Conservation (phyloP, 305 asterid genomes). For the Solanum hybrid region DNA sequence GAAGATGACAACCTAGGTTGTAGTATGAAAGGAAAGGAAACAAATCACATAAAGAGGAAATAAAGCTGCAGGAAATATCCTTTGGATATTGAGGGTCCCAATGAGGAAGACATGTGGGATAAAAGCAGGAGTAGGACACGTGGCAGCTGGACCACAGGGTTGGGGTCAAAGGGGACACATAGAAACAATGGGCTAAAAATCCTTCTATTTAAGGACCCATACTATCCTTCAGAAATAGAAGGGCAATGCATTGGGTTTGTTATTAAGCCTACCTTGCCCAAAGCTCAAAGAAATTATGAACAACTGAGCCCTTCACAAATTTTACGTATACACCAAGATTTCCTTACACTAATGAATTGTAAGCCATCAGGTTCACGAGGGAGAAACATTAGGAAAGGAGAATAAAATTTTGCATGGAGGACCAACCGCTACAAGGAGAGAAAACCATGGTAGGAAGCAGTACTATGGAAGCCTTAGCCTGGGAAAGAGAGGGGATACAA, state of each 20-base stretch:
- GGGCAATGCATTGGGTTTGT: background rate
- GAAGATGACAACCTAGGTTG: too few species aligned
- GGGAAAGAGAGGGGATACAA: background rate
- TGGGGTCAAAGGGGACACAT: background rate
- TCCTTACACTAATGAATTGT: background rate
- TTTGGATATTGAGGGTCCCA: background rate
- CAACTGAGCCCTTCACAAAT: background rate
- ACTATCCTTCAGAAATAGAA: background rate
- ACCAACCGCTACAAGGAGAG: background rate
- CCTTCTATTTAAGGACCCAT: background rate
- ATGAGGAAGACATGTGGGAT: background rate
- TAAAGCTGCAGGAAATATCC: background rate
- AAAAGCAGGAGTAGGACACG: background rate
- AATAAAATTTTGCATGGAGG: background rate
- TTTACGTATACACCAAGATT: background rate
- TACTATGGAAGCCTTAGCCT: background rate
- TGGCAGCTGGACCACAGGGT: background rate
- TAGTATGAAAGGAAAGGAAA: too few species aligned
- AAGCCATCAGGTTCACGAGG: background rate
- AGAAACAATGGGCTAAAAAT: background rate
- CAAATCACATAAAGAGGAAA: background rate
- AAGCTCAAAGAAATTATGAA: background rate
- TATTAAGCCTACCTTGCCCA: background rate
- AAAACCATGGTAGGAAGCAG: background rate
- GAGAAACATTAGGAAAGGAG: background rate